Conservation (phyloP, 768 basidiomycete genomes). For the Russula earlei region DNA sequence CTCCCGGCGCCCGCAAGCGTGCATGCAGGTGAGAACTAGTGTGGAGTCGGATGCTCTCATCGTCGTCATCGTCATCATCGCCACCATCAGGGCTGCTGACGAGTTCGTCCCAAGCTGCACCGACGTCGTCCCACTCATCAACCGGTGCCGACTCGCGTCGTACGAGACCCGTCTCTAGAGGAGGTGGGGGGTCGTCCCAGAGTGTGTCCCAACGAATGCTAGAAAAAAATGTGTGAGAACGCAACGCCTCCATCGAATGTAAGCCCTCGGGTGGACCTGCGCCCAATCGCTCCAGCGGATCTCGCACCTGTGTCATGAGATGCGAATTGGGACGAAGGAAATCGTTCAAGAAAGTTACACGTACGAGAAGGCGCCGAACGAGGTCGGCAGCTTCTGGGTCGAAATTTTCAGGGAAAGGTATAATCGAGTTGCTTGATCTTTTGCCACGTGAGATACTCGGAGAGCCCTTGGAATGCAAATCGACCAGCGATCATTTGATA, state of each 20-base stretch:
- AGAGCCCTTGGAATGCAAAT: constrained; percentile 85
- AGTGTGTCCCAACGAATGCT: constrained; percentile 50
- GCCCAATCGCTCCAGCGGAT: constrained; percentile 53
- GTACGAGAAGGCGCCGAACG: constrained; percentile 65
- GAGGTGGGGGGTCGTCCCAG: constrained; percentile 56
- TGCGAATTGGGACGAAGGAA: not conserved
- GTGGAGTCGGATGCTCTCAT: not conserved
- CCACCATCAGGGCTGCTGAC: constrained; percentile 21
- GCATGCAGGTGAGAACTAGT: not conserved
- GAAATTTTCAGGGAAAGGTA: constrained; percentile 76
- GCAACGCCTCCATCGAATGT: constrained; percentile 39
- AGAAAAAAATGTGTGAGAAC: constrained; percentile 53
- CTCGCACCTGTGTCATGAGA: constrained; percentile 18
- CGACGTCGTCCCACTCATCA: constrained; percentile 42
- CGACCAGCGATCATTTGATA: constrained; percentile 89
- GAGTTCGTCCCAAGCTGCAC: constrained; percentile 42
- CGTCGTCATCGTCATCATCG: constrained; percentile 18
- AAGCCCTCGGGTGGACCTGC: constrained; percentile 35
- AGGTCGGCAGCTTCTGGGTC: constrained; percentile 76
- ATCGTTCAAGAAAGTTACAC: constrained; percentile 15
- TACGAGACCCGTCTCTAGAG: constrained; percentile 47
- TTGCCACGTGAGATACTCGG: constrained; percentile 92
- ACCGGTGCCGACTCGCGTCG: constrained; percentile 33
- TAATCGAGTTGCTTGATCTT: constrained; percentile 87
- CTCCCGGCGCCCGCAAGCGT: constrained; percentile 1